phyloP scores from a whole-genome alignment of 345 rosid species.

The Gossypium arboreum region DNA sequence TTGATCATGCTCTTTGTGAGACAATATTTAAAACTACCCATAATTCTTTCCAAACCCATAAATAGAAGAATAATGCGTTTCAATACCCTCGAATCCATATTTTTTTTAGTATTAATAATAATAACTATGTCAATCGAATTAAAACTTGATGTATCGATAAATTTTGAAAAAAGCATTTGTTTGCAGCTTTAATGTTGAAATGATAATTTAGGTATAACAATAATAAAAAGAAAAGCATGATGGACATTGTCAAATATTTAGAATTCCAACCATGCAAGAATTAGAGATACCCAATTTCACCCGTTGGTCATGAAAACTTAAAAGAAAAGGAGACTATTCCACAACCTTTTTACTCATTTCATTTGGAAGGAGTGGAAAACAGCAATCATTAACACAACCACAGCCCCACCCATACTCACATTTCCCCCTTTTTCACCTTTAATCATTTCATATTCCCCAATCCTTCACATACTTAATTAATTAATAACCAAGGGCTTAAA shows the following conservation, averaged over 20 bases:
- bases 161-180: no score
- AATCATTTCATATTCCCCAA: constrained; percentile 26
- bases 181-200: no score
- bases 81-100: fast-evolving
- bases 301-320: neutral
- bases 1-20: no score
- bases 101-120: no score
- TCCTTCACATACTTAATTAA: no score
- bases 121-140: no score
- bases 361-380: constrained; percentile 48
- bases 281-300: neutral
- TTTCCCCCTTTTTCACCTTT: constrained; percentile 32
- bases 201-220: no score
- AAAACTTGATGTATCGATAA: fast-evolving
- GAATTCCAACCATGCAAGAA: constrained; percentile 13
- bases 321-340: neutral
- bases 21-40: no score
- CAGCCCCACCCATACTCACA: constrained; percentile 5
- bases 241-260: neutral
- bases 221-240: neutral
- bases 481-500: no score
- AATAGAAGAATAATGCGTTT: fast-evolving
- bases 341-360: constrained; percentile 14
- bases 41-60: fast-evolving
- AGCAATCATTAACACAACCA: constrained; percentile 68